Evolutionary conservation across 208 protist species (phyloP).

Genomic region (Novymonas esmeraldas): DNA sequence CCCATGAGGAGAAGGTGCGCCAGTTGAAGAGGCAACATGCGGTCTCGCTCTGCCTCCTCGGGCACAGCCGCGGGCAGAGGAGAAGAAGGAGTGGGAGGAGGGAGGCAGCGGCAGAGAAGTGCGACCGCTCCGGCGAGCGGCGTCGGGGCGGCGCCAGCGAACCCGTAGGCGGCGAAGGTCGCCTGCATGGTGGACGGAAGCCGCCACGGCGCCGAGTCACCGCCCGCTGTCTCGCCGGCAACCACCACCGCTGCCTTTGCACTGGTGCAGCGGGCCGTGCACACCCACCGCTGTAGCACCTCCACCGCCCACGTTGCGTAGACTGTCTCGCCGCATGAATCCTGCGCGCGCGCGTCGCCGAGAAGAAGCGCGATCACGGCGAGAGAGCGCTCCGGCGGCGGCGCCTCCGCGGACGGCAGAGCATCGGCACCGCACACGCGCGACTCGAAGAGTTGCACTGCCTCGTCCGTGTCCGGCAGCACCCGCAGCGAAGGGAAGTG

Average conservation of each 20-base stretch:
- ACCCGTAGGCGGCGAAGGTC: conserved; percentile 15
- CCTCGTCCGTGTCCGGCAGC: conserved; percentile 8
- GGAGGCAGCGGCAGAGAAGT: conserved; percentile 20
- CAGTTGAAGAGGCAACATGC: conserved; percentile 66
- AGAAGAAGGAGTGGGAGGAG: too few species aligned
- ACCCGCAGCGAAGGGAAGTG: conserved; percentile 24
- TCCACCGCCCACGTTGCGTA: conserved; percentile 18
- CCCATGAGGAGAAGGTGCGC: conserved; percentile 74
- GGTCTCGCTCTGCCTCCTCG: conserved; percentile 10
- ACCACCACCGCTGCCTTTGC: neutral
- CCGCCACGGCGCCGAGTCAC: neutral
- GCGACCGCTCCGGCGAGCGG: conserved; percentile 17
- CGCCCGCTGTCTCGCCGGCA: neutral
- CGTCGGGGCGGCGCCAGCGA: conserved; percentile 6
- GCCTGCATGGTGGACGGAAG: conserved; percentile 18
- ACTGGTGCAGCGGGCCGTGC: conserved; percentile 1
- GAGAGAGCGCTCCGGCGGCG: neutral
- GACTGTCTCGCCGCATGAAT: neutral
- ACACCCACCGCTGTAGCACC: conserved; percentile 16
- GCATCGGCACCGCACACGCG: neutral
- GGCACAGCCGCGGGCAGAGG: neutral
- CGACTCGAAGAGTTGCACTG: conserved; percentile 6
- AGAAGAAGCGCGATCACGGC: neutral
- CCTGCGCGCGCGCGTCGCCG: too few species aligned
- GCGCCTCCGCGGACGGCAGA: neutral